Conservation (phyloP, 176 grass and related monocot species). For the Thinopyrum elongatum region DNA sequence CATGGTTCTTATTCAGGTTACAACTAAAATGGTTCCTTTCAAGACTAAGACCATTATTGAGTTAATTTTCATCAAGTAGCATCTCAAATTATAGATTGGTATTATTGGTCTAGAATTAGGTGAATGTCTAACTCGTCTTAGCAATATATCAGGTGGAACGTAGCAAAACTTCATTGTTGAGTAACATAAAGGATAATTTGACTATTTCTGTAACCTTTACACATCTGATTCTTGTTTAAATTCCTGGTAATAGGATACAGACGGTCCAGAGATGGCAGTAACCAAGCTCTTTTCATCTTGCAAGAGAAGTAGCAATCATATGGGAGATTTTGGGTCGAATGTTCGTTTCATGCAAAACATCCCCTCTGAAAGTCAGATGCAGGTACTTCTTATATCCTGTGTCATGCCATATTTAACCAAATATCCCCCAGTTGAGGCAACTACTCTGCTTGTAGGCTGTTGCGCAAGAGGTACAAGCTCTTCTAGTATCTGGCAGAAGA, state of each 20-base stretch:
- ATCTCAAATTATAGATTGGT: conserved; percentile 14
- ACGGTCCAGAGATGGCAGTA: conserved; percentile 93
- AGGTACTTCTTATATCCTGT: conserved; percentile 51
- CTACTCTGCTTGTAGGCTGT: conserved; percentile 59
- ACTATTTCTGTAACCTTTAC: conserved; percentile 9
- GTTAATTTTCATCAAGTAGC: conserved; percentile 2
- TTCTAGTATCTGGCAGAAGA: conserved; percentile 94
- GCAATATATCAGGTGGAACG: background rate
- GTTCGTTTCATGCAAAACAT: conserved; percentile 65
- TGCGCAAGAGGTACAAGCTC: conserved; percentile 85
- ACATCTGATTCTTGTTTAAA: conserved; percentile 17
- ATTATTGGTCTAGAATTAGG: background rate
- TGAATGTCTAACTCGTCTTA: conserved; percentile 5
- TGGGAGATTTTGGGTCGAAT: conserved; percentile 48
- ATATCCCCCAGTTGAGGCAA: conserved; percentile 27
- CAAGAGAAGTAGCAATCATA: conserved; percentile 45
- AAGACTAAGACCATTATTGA: background rate
- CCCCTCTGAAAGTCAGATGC: conserved; percentile 76
- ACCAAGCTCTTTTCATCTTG: conserved; percentile 88
- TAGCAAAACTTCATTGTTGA: background rate
- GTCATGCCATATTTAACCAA: background rate
- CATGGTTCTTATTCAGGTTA: background rate
- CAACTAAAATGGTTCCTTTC: background rate
- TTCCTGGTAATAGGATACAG: conserved; percentile 57
- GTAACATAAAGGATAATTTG: background rate